Conservation (phyloP, 1,139 yeast genomes). For the Magnusiomyces suaveolens region DNA sequence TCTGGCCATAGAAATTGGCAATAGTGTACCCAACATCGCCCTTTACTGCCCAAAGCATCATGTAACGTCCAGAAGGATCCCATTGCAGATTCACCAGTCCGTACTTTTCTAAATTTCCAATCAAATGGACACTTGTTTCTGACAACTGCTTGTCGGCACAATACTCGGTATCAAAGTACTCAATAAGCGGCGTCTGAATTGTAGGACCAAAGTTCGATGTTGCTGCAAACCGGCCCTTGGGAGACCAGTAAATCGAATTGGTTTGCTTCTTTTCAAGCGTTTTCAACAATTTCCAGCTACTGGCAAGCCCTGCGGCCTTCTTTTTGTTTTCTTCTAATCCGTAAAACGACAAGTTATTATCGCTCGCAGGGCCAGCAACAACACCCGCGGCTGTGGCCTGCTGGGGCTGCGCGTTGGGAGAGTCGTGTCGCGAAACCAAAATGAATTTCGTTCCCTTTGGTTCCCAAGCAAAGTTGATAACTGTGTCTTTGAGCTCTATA, state of each 20-base stretch:
- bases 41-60: conserved; percentile 73
- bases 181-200: conserved; percentile 41
- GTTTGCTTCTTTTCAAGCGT: conserved; percentile 52
- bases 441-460: conserved; percentile 84
- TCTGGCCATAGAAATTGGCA: conserved; percentile 72
- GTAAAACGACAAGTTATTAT: conserved; percentile 67
- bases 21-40: conserved; percentile 86
- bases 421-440: conserved; percentile 47
- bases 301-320: conserved; percentile 30
- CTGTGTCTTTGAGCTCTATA: conserved; percentile 83
- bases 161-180: conserved; percentile 60
- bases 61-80: conserved; percentile 93
- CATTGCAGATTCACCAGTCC: conserved; percentile 82
- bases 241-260: conserved; percentile 80
- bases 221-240: conserved; percentile 82
- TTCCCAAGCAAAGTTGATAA: conserved; percentile 90
- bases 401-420: conserved; percentile 31
- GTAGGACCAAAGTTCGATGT: conserved; percentile 64
- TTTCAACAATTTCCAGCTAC: conserved; percentile 52
- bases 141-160: conserved; percentile 45
- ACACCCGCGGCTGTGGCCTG: conserved; percentile 36
- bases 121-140: conserved; percentile 50
- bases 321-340: conserved; percentile 63
- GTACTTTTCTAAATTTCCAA: conserved; percentile 54
- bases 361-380: conserved; percentile 48